Evolutionary conservation across 306 rosid genomes (phyloP), one percentile per base, ranked within the genome.

Genomic region (Lupinus albus): DNA sequence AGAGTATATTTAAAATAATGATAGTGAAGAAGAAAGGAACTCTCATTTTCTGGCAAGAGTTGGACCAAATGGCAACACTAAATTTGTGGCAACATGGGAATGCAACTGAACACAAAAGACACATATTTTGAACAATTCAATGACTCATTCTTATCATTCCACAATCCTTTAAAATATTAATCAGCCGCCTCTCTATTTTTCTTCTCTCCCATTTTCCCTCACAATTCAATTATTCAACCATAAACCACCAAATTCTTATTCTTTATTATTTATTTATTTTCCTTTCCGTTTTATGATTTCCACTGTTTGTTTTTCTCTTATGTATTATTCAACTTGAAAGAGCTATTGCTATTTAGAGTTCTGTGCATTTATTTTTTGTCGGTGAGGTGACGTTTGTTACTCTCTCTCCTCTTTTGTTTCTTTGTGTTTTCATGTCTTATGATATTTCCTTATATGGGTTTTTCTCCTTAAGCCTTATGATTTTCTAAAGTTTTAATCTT

Each of bases 261-360:
- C 32, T n/a, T n/a, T n/a, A n/a, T 15, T n/a, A 10, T 14, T 48
- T 47, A n/a, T 13, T 50, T 17, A 9, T 50, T 8, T 50, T 50
- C 11, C 12, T 52, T 17, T 11, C 53, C 11, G 11, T 21, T 48
- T 60, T 52, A 17, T 35, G 63, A 8, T 15, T 16, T 39, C 21
- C 54, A 7, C 12, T 3, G 1, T 50, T 9, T 61, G 53, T 56
- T 11, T 11, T 56, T 18, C 60, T 46, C 6, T 42, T 28, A 21
- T n/a, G 9, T 13, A 38, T 59, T 13, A 38, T 59, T 59, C 48
- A 39, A 11, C 64, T 60, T 71, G 17, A 49, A 47, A 28, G 42
- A 9, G 28, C 68, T 60, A 25, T 25, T 25, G 30, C 30, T 25
- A 10, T 47, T 47, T 18, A 46, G 1, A 12, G 7, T 2, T 47